Evolutionary conservation across 805 yeast genomes (phyloP).

Genomic region (Lipomyces starkeyi): DNA sequence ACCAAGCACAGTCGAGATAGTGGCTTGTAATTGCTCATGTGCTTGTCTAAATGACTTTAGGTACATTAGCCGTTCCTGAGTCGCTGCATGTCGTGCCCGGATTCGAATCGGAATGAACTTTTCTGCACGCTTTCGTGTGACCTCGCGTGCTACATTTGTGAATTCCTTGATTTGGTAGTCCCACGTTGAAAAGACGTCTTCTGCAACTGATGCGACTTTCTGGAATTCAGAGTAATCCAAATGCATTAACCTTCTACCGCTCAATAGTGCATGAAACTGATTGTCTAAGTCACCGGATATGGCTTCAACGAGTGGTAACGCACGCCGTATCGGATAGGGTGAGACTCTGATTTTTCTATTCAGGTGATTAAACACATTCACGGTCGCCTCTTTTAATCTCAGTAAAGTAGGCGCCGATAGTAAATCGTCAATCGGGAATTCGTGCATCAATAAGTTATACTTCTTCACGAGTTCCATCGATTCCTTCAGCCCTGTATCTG

Average conservation of each 20-base stretch:
- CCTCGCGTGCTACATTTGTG: conserved; percentile 71
- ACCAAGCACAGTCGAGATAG: conserved; percentile 44
- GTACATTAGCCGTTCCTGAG: conserved; percentile 54
- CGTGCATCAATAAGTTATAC: conserved; percentile 69
- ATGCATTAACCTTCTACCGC: conserved; percentile 53
- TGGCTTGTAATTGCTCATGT: conserved; percentile 58
- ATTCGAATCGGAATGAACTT: conserved; percentile 70
- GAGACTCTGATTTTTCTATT: conserved; percentile 62
- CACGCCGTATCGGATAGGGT: conserved; percentile 67
- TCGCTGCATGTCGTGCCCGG: conserved; percentile 50
- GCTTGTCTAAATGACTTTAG: conserved; percentile 55
- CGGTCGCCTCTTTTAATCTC: conserved; percentile 55
- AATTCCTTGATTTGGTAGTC: conserved; percentile 69
- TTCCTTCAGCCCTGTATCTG: conserved; percentile 69
- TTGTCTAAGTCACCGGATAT: conserved; percentile 62
- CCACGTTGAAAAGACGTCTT: conserved; percentile 54
- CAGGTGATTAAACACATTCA: conserved; percentile 62
- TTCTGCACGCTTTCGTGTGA: conserved; percentile 73
- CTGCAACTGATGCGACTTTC: conserved; percentile 43
- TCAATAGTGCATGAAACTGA: conserved; percentile 52
- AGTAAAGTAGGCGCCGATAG: conserved; percentile 54
- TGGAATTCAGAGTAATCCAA: conserved; percentile 52
- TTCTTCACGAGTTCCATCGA: conserved; percentile 49
- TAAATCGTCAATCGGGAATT: conserved; percentile 70
- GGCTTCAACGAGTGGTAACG: conserved; percentile 69